Evolutionary conservation across 495 filamentous ascomycete genomes (phyloP), one percentile per base, ranked within the genome.

Genomic region (Penicillium ucsense): DNA sequence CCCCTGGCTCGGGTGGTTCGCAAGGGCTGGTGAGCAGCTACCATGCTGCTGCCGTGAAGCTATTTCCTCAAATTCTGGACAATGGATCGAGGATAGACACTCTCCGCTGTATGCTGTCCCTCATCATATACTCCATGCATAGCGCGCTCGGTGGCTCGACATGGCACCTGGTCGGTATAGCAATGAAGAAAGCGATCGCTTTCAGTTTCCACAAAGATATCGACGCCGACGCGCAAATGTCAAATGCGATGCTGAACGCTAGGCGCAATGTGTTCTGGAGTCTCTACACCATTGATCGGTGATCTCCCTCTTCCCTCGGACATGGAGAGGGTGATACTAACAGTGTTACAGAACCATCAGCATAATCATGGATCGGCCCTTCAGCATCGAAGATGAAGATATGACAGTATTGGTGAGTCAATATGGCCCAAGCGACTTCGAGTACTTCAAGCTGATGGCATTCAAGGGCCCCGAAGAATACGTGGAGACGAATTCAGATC

Each of bases 331-430:
- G 1, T 34, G 30, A 9, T 10, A 28, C 46, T 53, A 11, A 52
- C 37, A 29, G 4, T 6, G 3, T 6, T 37, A 12, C 36, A 63
- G 60, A 39, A 61, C 49, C 2, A 52, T 63, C 10, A 51, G 60
- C 45, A 48, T 45, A 8, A 46, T 55, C 6, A 54, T 57, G 46
- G 57, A 57, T 43, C 57, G 57, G 29, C 60, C 60, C 0, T 61
- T 63, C 38, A 55, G 45, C 32, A 59, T 63, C 11, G 51, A 60
- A 11, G 60, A 63, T 45, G 52, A 60, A 7, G 60, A 63, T 29
- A 59, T 63, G 8, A 43, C 54, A 8, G 42, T 59, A 8, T n/a
- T 36, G 32, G 60, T 63, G 43, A 50, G 50, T 41, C 12, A 7
- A 29, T 4, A 4, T 30, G 3, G 8, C 31, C 27, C 9, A 30